A percentile compares a stretch with the other conserved stretches of the same genome.
phyloP scores from a whole-genome alignment of 495 filamentous ascomycete genomes.

The Xylaria intraflava region DNA sequence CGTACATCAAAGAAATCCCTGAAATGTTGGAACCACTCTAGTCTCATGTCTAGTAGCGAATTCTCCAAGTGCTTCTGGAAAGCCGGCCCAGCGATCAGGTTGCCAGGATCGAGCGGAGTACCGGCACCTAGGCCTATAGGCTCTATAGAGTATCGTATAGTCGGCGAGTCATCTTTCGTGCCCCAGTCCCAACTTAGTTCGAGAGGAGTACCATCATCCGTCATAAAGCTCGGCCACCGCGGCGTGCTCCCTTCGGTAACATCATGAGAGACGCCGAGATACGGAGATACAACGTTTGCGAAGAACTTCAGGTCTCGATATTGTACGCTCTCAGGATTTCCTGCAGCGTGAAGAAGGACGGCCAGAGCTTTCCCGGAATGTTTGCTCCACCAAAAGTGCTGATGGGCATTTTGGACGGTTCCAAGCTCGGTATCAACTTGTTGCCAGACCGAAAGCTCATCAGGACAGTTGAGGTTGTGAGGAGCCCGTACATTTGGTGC shows the following conservation, averaged over 20 bases:
- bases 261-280: slow-evolving; percentile 7
- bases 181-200: slow-evolving; percentile 34
- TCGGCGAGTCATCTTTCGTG: slow-evolving; percentile 1
- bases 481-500: neutral
- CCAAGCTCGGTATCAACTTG: neutral
- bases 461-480: neutral
- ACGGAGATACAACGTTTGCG: neutral
- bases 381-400: slow-evolving; percentile 11
- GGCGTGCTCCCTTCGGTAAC: neutral
- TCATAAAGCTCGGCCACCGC: slow-evolving; percentile 35
- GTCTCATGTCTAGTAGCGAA: slow-evolving; percentile 8
- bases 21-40: slow-evolving; percentile 25
- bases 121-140: slow-evolving; percentile 24
- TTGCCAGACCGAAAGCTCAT: neutral
- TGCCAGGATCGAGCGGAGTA: slow-evolving; percentile 21
- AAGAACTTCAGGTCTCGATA: slow-evolving; percentile 11
- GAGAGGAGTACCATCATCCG: slow-evolving; percentile 31
- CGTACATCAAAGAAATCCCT: slow-evolving; percentile 12
- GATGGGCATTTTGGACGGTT: neutral
- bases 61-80: slow-evolving; percentile 9
- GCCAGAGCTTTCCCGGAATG: slow-evolving; percentile 10
- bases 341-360: slow-evolving; percentile 11
- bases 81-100: slow-evolving; percentile 7
- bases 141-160: slow-evolving; percentile 28
- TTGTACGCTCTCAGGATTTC: slow-evolving; percentile 8